Evolutionary conservation across 345 rosid species (phyloP).

Genomic region (Eucalyptus cladocalyx): DNA sequence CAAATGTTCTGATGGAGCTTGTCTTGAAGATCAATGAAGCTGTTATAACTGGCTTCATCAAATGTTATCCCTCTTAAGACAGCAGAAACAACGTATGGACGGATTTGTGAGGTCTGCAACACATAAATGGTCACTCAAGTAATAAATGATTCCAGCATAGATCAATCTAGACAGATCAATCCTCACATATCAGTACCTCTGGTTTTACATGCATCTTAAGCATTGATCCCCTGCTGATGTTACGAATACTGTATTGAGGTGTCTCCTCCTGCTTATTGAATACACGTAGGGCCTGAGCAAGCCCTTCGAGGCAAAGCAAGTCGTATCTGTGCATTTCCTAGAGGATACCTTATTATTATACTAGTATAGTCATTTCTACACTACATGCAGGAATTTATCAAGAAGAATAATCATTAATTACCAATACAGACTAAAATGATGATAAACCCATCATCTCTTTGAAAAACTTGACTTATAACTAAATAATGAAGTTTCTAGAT

Average conservation of each 20-base stretch:
- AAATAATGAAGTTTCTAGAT: neutral
- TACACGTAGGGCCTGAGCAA: slow-evolving; percentile 87
- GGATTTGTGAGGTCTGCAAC: slow-evolving; percentile 53
- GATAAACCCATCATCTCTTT: neutral
- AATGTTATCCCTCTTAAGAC: slow-evolving; percentile 73
- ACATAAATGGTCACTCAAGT: slow-evolving; percentile 34
- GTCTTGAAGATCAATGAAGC: slow-evolving; percentile 96
- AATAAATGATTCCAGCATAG: slow-evolving; percentile 8
- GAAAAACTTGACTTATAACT: neutral
- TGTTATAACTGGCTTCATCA: slow-evolving; percentile 80
- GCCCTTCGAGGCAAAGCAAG: slow-evolving; percentile 92
- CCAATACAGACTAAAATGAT: neutral
- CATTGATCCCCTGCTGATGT: slow-evolving; percentile 30
- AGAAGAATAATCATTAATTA: neutral
- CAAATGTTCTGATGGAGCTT: slow-evolving; percentile 94
- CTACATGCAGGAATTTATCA: neutral
- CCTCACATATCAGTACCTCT: slow-evolving; percentile 28
- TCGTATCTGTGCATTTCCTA: slow-evolving; percentile 44
- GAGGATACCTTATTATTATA: neutral
- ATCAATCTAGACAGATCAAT: neutral
- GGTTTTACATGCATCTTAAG: slow-evolving; percentile 57
- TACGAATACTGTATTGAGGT: slow-evolving; percentile 28
- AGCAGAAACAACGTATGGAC: slow-evolving; percentile 77
- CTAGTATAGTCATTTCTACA: neutral
- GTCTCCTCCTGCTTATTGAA: slow-evolving; percentile 53